phyloP scores from a whole-genome alignment of 768 basidiomycete genomes.

The Artomyces pyxidatus region DNA sequence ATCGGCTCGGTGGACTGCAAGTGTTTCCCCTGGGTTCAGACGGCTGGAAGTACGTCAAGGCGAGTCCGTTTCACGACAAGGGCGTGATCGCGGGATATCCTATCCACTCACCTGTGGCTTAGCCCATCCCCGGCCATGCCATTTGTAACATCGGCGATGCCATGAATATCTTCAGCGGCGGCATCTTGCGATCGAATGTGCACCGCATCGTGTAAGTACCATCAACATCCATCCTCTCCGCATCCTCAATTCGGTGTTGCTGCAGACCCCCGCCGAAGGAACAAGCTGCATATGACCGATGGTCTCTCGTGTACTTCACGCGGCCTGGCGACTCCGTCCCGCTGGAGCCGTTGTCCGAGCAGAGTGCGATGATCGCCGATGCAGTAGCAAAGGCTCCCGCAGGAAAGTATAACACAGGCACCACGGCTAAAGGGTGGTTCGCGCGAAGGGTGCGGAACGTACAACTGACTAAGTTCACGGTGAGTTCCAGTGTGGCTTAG shows the following conservation, averaged over 20 bases:
- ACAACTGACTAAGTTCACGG: slow-evolving; percentile 34
- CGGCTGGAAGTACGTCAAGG: slow-evolving; percentile 63
- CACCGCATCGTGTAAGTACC: slow-evolving; percentile 50
- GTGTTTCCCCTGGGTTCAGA: slow-evolving; percentile 54
- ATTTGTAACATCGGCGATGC: slow-evolving; percentile 27
- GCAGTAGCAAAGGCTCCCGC: slow-evolving; percentile 27
- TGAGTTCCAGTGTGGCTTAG: slow-evolving; percentile 15
- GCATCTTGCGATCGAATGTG: slow-evolving; percentile 42
- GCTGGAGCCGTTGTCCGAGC: slow-evolving; percentile 43
- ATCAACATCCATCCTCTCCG: not conserved
- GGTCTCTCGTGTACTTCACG: slow-evolving; percentile 65
- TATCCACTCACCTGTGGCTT: slow-evolving; percentile 22
- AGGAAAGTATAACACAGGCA: slow-evolving; percentile 26
- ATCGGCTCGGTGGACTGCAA: slow-evolving; percentile 60
- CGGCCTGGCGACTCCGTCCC: slow-evolving; percentile 47
- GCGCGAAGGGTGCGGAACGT: slow-evolving; percentile 32
- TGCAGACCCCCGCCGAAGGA: slow-evolving; percentile 43
- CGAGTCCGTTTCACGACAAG: slow-evolving; percentile 10
- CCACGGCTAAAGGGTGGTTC: slow-evolving; percentile 36
- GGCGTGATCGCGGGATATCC: too few relatives aligned
- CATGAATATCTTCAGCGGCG: slow-evolving; percentile 24
- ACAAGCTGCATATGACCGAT: slow-evolving; percentile 46
- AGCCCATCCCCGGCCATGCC: slow-evolving; percentile 24
- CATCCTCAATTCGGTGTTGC: not conserved
- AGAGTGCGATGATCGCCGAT: slow-evolving; percentile 43